Conservation (phyloP, 441 rosid species). For the Euphorbia corollata region DNA sequence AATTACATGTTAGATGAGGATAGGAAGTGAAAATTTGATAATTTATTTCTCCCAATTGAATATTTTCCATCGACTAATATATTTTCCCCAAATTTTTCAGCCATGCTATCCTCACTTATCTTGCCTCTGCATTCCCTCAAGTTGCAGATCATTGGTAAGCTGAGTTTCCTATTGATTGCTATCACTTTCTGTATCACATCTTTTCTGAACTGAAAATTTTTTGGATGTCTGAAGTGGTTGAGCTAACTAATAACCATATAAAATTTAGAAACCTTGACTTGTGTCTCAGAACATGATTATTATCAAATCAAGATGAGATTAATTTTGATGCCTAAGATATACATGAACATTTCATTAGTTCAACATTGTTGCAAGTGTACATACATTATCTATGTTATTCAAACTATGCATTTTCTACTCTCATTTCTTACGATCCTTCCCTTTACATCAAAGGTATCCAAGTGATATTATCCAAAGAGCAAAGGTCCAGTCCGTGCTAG, state of each 20-base stretch:
- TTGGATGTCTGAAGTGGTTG: neutral
- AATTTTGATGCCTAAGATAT: neutral
- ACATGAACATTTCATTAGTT: neutral
- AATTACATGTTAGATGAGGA: neutral
- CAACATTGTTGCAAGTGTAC: neutral
- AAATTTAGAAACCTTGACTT: neutral
- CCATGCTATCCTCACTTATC: slow-evolving; percentile 72
- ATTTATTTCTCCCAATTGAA: neutral
- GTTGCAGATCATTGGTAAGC: slow-evolving; percentile 79
- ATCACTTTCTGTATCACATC: neutral
- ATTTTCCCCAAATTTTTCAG: slow-evolving; percentile 30
- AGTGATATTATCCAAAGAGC: slow-evolving; percentile 67
- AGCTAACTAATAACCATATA: neutral
- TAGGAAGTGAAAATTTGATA: neutral
- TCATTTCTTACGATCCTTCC: slow-evolving; percentile 2
- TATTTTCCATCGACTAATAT: neutral
- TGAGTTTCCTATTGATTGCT: neutral
- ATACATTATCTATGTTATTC: neutral
- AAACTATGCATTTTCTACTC: neutral
- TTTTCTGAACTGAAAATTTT: neutral
- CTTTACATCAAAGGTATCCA: slow-evolving; percentile 52
- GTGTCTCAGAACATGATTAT: neutral
- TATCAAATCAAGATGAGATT: neutral
- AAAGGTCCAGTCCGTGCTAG: slow-evolving; percentile 71
- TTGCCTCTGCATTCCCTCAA: slow-evolving; percentile 69